Evolutionary conservation across 2,329 filamentous ascomycete species (phyloP).

Genomic region (Fusarium anthophilum): DNA sequence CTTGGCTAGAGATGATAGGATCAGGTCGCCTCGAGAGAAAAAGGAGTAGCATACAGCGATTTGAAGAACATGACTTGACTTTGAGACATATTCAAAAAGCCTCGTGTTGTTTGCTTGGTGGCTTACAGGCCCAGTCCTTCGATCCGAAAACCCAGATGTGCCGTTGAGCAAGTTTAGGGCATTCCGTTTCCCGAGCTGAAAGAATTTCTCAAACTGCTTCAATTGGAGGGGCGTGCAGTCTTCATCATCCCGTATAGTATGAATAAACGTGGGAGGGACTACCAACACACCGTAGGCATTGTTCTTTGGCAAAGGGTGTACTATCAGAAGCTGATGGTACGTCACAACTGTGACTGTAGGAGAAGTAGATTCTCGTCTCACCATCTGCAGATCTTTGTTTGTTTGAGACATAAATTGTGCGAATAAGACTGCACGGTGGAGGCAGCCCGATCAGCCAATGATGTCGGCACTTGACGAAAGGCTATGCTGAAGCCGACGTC

Average conservation of each 20-base stretch:
- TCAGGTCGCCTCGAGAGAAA: background rate
- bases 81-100: background rate
- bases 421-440: background rate
- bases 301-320: slow-evolving; percentile 1
- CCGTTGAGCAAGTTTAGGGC: background rate
- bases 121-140: background rate
- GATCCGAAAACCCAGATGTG: background rate
- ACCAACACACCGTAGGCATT: background rate
- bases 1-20: background rate
- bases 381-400: background rate
- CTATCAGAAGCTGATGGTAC: background rate
- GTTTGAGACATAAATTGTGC: background rate
- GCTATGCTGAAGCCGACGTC: slow-evolving; percentile 6
- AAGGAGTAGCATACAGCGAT: background rate
- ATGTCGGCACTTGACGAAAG: slow-evolving; percentile 19
- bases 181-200: background rate
- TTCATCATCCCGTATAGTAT: background rate
- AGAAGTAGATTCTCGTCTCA: background rate
- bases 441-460: slow-evolving; percentile 2
- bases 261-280: slow-evolving; percentile 11
- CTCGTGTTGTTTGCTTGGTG: slow-evolving; percentile 3
- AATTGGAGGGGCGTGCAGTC: slow-evolving; percentile 7
- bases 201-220: background rate
- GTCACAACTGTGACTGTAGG: background rate
- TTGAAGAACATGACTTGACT: background rate